Conservation (phyloP, 192 early-diverging fungal species). For the Entophlyctis helioformis region DNA sequence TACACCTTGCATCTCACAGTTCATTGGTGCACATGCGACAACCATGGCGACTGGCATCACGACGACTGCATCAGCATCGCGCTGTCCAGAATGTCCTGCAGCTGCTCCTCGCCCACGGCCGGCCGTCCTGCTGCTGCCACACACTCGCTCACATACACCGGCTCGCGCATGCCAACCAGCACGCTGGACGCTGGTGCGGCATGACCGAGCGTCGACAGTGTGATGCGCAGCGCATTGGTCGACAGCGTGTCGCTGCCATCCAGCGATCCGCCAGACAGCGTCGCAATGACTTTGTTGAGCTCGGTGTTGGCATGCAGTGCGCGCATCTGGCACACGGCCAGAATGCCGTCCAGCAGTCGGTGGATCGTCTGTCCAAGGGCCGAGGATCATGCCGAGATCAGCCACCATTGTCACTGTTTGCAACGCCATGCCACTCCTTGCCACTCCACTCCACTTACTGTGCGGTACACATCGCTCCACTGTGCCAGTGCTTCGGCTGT, state of each 20-base stretch:
- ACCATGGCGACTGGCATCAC: no score
- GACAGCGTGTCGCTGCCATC: conserved; percentile 35
- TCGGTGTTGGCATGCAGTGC: conserved; percentile 40
- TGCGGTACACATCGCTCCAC: conserved; percentile 32
- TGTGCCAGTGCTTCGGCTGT: conserved; percentile 15
- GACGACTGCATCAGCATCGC: no score
- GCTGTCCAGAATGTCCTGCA: no score
- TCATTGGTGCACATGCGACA: no score
- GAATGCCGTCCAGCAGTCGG: conserved; percentile 17
- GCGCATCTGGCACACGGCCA: conserved; percentile 33
- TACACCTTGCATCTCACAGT: no score
- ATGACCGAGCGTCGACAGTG: conserved; percentile 10
- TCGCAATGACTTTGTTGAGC: conserved; percentile 30
- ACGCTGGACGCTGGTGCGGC: conserved; percentile 9
- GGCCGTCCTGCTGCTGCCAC: conserved; percentile 24
- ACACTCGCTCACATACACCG: conserved; percentile 45
- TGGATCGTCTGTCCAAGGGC: conserved; percentile 1
- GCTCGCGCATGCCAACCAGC: conserved; percentile 51
- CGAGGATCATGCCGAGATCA: no score
- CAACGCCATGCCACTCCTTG: neutral
- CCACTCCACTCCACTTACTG: conserved; percentile 1
- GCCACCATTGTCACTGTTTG: no score
- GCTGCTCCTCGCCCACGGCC: no score
- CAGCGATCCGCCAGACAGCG: conserved; percentile 11
- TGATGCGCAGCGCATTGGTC: conserved; percentile 33